Evolutionary conservation across 2,329 filamentous ascomycete genomes (phyloP), one percentile per base, ranked within the genome.

Genomic region (Phoma sp.): DNA sequence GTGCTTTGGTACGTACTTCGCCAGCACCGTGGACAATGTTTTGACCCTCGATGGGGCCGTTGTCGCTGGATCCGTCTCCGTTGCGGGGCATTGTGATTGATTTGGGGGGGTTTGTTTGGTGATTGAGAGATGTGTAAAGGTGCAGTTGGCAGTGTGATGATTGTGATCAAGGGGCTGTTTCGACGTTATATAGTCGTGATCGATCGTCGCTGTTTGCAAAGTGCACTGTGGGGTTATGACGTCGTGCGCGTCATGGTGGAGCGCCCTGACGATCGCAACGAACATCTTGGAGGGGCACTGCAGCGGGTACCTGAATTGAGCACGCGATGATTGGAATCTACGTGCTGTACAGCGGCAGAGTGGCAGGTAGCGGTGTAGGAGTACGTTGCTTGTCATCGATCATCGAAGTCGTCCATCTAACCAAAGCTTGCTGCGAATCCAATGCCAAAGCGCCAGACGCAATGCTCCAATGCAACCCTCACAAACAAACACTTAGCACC

Each of bases 51-150:
- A 73, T 69, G 55, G 74, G 68, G 13, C 69, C 75, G 64, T 76
- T 78, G 70, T 78, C 71, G 21, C 70, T 64, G 50, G 70, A 72
- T 60, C 75, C 74, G 62, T 75, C 74, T 61, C 74, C 75, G 61
- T 77, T 69, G 60, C 75, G 75, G 64, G 76, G 75, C 76, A 78
- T 78, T 37, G 32, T 53, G 37, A 35, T 47, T 43, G 38, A 7
- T 24, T 37, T 22, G 19, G 19, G 22, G 24, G 60, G 37, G 17
- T 17, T 40, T 49, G 13, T 31, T 32, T 17, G 38, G 8, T 38
- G 12, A 0, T 55, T 35, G 13, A n/a, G n/a, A 31, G 24, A 10
- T 2, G 6, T 39, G 29, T 40, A 22, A 3, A 32, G 2, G 25
- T 41, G 24, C 21, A 37, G 24, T 36, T 32, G 36, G 25, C 9